A percentile compares a stretch with the other conserved stretches of the same genome.
phyloP scores from a whole-genome alignment of 2,329 filamentous ascomycete genomes.

The Apiospora malaysiana region DNA sequence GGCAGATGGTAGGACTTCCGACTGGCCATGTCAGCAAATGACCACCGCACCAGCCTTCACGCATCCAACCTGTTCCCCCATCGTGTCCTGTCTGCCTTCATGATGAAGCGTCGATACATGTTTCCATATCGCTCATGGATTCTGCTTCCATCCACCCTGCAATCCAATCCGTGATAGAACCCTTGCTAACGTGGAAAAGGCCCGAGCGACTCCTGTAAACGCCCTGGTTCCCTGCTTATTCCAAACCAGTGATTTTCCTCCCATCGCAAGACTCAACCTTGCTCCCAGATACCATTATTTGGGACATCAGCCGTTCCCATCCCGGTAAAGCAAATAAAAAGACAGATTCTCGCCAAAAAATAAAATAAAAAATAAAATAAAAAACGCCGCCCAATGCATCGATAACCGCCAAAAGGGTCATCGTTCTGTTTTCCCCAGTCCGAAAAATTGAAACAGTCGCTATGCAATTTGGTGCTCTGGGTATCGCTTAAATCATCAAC shows the following conservation, averaged over 20 bases:
- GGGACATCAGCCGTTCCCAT: slow-evolving; percentile 2
- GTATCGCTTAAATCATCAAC: slow-evolving; percentile 42
- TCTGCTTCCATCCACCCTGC: background rate
- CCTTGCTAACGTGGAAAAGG: background rate
- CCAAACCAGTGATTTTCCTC: background rate
- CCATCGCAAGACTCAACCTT: slow-evolving; percentile 4
- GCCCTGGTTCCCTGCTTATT: background rate
- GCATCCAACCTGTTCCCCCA: background rate
- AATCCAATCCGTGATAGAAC: background rate
- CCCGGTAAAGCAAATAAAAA: slow-evolving; percentile 22
- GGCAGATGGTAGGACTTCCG: slow-evolving; percentile 7
- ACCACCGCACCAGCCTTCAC: background rate
- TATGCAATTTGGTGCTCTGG: slow-evolving; percentile 58
- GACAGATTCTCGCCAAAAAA: slow-evolving; percentile 24
- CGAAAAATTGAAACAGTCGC: slow-evolving; percentile 53
- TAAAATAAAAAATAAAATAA: slow-evolving; percentile 26
- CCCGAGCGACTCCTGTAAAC: background rate
- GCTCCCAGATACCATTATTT: slow-evolving; percentile 16
- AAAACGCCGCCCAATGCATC: slow-evolving; percentile 43
- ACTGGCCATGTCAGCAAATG: background rate
- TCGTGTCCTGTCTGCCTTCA: slow-evolving; percentile 17
- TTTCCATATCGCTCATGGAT: background rate
- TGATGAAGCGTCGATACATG: slow-evolving; percentile 9
- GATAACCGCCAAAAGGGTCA: slow-evolving; percentile 37
- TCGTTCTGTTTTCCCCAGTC: slow-evolving; percentile 35